Conservation (phyloP, 75 land plant genomes). For the Pseudotsuga menziesii region DNA sequence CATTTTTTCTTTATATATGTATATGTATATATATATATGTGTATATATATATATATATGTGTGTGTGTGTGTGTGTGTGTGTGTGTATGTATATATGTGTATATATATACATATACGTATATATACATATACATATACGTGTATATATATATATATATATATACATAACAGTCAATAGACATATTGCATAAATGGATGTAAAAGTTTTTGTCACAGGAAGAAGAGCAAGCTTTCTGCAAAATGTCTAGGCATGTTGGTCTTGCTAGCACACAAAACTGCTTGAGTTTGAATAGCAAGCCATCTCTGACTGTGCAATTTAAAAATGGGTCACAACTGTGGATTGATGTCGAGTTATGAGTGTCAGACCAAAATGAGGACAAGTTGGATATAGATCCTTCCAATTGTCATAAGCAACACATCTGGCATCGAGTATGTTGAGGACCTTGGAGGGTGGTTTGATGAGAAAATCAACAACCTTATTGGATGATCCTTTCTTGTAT, state of each 20-base stretch:
- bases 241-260: background rate
- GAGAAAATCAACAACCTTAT: background rate
- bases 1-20: too few relatives aligned
- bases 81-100: too few relatives aligned
- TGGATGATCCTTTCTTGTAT: background rate
- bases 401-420: background rate
- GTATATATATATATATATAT: too few relatives aligned
- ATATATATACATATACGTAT: too few relatives aligned
- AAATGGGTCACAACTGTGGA: background rate
- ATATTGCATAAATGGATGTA: too few relatives aligned
- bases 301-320: background rate
- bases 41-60: too few relatives aligned
- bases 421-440: background rate
- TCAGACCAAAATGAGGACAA: background rate
- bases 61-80: too few relatives aligned
- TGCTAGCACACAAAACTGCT: background rate
- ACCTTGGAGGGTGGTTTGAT: background rate
- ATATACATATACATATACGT: too few relatives aligned
- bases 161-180: too few relatives aligned
- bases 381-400: background rate
- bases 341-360: background rate
- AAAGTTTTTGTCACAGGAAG: background rate
- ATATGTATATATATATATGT: too few relatives aligned
- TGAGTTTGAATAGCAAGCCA: background rate
- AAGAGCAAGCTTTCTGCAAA: background rate